A percentile compares a stretch with the other conserved stretches of the same genome.
Evolutionary conservation across 768 basidiomycete species (phyloP).

Genomic region (Collybiopsis luxurians): DNA sequence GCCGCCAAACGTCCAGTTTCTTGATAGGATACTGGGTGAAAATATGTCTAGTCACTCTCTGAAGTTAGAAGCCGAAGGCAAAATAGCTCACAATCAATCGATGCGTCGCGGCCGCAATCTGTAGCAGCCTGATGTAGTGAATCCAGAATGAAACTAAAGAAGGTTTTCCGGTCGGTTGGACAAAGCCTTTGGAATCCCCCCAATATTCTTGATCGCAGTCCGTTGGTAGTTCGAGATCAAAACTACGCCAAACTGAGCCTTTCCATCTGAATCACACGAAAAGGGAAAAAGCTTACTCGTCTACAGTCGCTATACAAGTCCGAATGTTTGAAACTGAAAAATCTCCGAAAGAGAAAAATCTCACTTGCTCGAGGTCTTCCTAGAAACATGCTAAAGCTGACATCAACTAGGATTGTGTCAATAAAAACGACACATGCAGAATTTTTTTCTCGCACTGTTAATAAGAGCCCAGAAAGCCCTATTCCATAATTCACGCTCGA

Average conservation of each 20-base stretch:
- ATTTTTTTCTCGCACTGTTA: neutral
- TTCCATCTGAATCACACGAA: neutral
- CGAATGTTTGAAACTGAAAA: slow-evolving; percentile 13
- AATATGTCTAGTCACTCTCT: neutral
- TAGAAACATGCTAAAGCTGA: slow-evolving; percentile 1
- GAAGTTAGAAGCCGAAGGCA: neutral
- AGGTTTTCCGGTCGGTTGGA: neutral
- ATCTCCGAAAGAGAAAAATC: slow-evolving; percentile 13
- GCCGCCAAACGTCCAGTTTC: slow-evolving; percentile 6
- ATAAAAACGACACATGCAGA: no score
- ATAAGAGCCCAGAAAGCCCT: slow-evolving; percentile 58
- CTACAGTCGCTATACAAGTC: neutral
- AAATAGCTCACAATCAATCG: slow-evolving; percentile 43
- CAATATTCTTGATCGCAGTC: slow-evolving; percentile 10
- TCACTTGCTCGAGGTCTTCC: slow-evolving; percentile 26
- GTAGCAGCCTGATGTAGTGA: slow-evolving; percentile 38
- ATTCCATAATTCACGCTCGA: slow-evolving; percentile 72
- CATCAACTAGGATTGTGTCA: neutral
- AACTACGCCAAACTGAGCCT: neutral
- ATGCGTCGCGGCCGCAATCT: slow-evolving; percentile 46
- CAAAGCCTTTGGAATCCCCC: slow-evolving; percentile 17
- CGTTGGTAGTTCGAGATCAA: slow-evolving; percentile 5
- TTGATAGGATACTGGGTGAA: slow-evolving; percentile 5
- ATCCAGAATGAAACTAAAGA: slow-evolving; percentile 28
- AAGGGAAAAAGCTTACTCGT: neutral